Base-by-base conservation (phyloP, 2,329 filamentous ascomycete genomes). In the Rugonectria rugulosa region DNA sequence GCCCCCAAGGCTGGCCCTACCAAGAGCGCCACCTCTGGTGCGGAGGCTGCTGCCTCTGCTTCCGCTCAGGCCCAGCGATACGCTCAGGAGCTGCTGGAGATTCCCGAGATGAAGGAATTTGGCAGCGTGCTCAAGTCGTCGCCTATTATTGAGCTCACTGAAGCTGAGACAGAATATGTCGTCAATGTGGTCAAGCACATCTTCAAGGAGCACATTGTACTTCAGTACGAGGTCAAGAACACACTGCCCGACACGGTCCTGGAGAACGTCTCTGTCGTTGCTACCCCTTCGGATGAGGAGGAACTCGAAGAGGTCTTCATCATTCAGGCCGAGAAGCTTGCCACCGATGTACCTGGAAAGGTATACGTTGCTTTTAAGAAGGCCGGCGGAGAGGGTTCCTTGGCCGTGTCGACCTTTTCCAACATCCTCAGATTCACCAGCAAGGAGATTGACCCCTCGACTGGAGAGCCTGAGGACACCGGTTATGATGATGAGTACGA, bases 401-500 rank as follows among this genome's bases (percentile, higher is more conserved):
- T 96, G 73, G 88, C 92, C 5, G 81, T 90, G 19, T 87, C 89
- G 47, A 90, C 86, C 36, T 96, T 99, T 75, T 92, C 91, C 63
- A 99, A 98, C 75, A 80, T 91, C 32, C 88, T 99, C 71, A 97
- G 95, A 77, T 99, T 99, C 74, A 97, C 92, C 15, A 95, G 89
- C 80, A 98, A 97, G 79, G 95, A 99, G 77, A 95, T 99, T 63
- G 95, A 99, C 68, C 95, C 95, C 6, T 90, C 90, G 21, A 97
- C 91, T n/a, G 86, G 87, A 63, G 92, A 97, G 76, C 91, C 94
- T 1, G 95, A 99, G 74, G 92, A 96, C 14, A 83, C 79, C 41
- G 95, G 95, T 40, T 98, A 98, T 73, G 94, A 98, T 48, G 95
- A 99, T 70, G 95, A 99, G 77, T 99, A 99, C 72, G 91, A 97